Evolutionary conservation across 768 basidiomycete genomes (phyloP).

Genomic region (Lactarius vividus): DNA sequence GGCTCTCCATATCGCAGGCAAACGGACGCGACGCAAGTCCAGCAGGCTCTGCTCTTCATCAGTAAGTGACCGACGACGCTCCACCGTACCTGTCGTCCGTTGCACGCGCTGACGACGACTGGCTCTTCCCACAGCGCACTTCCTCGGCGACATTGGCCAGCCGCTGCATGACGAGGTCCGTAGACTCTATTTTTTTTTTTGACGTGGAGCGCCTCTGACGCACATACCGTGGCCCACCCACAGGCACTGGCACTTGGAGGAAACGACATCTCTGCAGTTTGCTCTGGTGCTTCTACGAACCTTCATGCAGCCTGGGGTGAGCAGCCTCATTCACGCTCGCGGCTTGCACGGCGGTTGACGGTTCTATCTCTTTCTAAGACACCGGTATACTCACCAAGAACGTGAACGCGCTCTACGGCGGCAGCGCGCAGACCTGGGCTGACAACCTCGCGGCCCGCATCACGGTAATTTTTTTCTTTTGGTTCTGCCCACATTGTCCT

Average conservation of each 20-base stretch:
- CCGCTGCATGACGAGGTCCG: slow-evolving; percentile 45
- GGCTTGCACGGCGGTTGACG: background rate
- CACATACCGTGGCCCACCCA: background rate
- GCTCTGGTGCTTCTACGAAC: slow-evolving; percentile 42
- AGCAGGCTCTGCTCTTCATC: slow-evolving; percentile 54
- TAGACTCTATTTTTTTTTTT: background rate
- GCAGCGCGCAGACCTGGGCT: slow-evolving; percentile 36
- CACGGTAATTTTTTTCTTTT: slow-evolving; percentile 33
- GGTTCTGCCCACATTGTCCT: no score
- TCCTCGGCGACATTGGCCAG: slow-evolving; percentile 50
- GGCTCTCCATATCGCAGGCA: slow-evolving; percentile 16
- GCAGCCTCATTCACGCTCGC: background rate
- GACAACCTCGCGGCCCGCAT: slow-evolving; percentile 42
- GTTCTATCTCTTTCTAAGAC: slow-evolving; percentile 15
- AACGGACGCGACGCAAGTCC: slow-evolving; percentile 42
- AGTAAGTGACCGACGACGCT: slow-evolving; percentile 29
- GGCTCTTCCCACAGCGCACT: slow-evolving; percentile 26
- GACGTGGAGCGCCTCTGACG: background rate
- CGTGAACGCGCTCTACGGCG: slow-evolving; percentile 27
- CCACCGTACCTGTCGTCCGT: background rate
- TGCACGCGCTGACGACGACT: background rate
- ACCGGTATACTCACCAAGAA: slow-evolving; percentile 29
- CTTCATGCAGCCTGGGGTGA: slow-evolving; percentile 37
- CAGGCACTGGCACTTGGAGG: slow-evolving; percentile 42
- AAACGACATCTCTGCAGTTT: slow-evolving; percentile 42